Percentiles rank a stretch among this genome's conserved stretches.
Evolutionary conservation across 2,329 filamentous ascomycete species (phyloP).

Genomic region (Xylariaceae sp.): DNA sequence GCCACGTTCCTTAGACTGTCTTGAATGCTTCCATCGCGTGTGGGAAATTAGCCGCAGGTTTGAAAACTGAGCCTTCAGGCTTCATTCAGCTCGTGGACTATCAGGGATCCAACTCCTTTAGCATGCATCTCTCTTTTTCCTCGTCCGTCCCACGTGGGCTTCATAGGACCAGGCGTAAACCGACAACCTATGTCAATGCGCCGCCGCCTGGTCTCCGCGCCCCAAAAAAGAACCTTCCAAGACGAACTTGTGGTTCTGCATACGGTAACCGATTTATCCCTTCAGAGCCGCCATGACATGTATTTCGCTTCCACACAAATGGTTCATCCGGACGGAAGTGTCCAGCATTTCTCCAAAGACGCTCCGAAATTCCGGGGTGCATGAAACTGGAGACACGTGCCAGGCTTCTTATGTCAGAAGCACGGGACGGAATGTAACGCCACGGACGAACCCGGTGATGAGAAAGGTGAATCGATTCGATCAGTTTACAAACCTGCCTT

Average conservation of each 20-base stretch:
- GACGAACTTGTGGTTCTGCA: too few species aligned
- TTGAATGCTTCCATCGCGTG: too few species aligned
- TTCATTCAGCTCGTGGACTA: slow-evolving; percentile 14
- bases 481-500: not conserved
- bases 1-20: too few species aligned
- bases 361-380: slow-evolving; percentile 13
- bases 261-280: too few species aligned
- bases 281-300: too few species aligned
- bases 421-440: slow-evolving; percentile 16
- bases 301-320: not conserved
- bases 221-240: too few species aligned
- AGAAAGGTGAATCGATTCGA: slow-evolving; percentile 1
- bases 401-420: slow-evolving; percentile 1
- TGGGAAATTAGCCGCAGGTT: too few species aligned
- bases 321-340: not conserved
- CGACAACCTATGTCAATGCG: too few species aligned
- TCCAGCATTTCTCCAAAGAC: slow-evolving; percentile 8
- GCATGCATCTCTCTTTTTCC: slow-evolving; percentile 5
- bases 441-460: slow-evolving; percentile 12
- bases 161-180: not conserved
- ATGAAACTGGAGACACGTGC: slow-evolving; percentile 10
- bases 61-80: too few species aligned
- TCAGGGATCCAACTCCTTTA: slow-evolving; percentile 6
- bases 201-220: too few species aligned
- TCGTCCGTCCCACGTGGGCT: slow-evolving; percentile 3